Evolutionary conservation across 768 basidiomycete genomes (phyloP), one percentile per base, ranked within the genome.

Genomic region (Pisolithus albus): DNA sequence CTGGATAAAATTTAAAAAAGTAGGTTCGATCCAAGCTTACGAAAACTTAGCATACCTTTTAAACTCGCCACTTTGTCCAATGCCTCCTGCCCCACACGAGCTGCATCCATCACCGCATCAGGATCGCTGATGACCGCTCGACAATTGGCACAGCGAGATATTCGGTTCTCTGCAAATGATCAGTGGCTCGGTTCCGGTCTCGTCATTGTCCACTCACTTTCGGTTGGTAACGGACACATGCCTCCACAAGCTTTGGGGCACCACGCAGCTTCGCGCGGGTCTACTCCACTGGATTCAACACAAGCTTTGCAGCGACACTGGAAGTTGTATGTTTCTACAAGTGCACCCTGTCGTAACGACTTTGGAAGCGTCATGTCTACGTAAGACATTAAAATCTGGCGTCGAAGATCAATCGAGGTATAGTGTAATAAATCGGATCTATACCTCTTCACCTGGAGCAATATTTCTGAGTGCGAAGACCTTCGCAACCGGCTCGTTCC

Each of bases 281-380:
- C 92, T 0, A 78, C 64, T 0, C 52, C 54, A 1, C 40, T 43
- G 2, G 51, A 57, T 0, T 55, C 43, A 13, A 47, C 52, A 63
- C 90, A 94, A 0, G 88, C 65, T 0, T 55, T 26, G 61, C 95
- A 97, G 10, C 52, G 58, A 59, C 94, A 97, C 7, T 60, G 69
- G 59, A 97, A 97, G 56, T 79, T 76, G 66, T 97, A 96, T 1
- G 87, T 84, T 53, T 86, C 82, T 41, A 69, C 59, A 18, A 97
- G 73, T 1, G 77, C 70, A 30, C 67, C 64, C 54, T 79, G 83
- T 26, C 94, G 74, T 18, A 73, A 63, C 0, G 59, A 52, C 9
- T 67, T 70, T 0, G 92, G 86, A 2, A 88, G 70, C 0, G 91
- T 89, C 0, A 87, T 81, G 63, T 97, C 95, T 42, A 96, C 75